Base-by-base conservation (phyloP, 2,329 filamentous ascomycete species). In the Graphiopsis chlorocephala region DNA sequence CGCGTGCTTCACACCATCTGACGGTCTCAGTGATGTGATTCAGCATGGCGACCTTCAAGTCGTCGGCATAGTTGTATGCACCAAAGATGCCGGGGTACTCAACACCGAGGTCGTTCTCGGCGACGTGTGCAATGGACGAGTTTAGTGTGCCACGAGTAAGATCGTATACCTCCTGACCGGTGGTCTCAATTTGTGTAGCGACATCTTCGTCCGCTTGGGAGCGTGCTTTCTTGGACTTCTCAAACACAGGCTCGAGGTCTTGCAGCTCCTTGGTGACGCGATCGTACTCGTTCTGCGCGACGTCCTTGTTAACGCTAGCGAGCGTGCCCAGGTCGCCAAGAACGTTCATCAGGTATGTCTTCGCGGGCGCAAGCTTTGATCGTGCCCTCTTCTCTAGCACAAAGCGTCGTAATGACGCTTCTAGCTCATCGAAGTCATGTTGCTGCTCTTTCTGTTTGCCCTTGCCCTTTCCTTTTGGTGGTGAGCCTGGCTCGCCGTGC, bases 331-430 rank as follows among this genome's bases (percentile, higher is more conserved):
- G 84, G 73, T 99, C 95, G 70, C 92, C 90, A 35, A 99, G 84
- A 28, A 98, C 90, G 76, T 99, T 99, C 72, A 96, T 82, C 1
- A 99, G 86, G 74, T 99, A 99, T 1, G 94, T 98, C 78, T 93
- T 93, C 7, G 95, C 95, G 5, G 95, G 95, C 1, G 95, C 94
- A 66, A 99, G 85, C 80, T 99, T 99, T 10, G 95, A 98, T 31
- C 93, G 88, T 56, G 95, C 93, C 64, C 95, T 88, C 82, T 98
- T 98, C 76, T 99, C 95, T 28, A 99, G 84, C 8, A 99, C 95
- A 71, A 99, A 99, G 52, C 93, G 88, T 65, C 95, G 87, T 42
- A 99, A 79, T 3, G 95, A 95, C 69, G 91, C 87, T 77, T 99
- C 95, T 5, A 99, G 84, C 61, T 90, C 89, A 73, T 94, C 90